Evolutionary conservation across 1,139 yeast species (phyloP).

Genomic region (Suhomyces choctaworum): DNA sequence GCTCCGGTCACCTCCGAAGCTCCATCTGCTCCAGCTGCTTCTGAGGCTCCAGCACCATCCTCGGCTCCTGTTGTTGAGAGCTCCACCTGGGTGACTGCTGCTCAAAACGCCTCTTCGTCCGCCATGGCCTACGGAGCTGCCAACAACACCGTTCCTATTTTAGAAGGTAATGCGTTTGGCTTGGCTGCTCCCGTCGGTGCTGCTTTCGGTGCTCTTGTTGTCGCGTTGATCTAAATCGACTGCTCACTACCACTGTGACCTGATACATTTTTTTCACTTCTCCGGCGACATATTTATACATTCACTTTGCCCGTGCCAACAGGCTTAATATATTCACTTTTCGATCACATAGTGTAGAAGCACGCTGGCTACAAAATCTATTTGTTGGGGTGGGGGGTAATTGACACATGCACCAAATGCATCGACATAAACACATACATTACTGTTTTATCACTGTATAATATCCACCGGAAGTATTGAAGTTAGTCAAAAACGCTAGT

Average conservation of each 20-base stretch:
- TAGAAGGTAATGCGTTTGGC: slow-evolving; percentile 17
- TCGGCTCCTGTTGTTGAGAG: slow-evolving; percentile 9
- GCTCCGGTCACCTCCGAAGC: slow-evolving; percentile 6
- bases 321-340: slow-evolving; percentile 1
- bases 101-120: slow-evolving; percentile 1
- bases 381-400: too few relatives aligned
- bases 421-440: neutral
- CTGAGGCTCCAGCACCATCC: slow-evolving; percentile 1
- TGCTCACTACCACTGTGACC: neutral
- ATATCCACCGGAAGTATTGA: too few relatives aligned
- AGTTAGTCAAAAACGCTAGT: too few relatives aligned
- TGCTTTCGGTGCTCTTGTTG: slow-evolving; percentile 35
- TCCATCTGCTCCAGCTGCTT: slow-evolving; percentile 2
- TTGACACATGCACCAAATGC: too few relatives aligned
- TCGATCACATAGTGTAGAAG: too few relatives aligned
- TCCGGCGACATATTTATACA: slow-evolving; percentile 4
- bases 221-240: slow-evolving; percentile 32
- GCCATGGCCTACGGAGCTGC: slow-evolving; percentile 4
- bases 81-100: slow-evolving; percentile 6
- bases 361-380: too few relatives aligned
- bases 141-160: slow-evolving; percentile 8
- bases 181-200: slow-evolving; percentile 36
- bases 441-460: neutral
- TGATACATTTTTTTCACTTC: slow-evolving; percentile 6
- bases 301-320: neutral